phyloP scores from a whole-genome alignment of 2,329 filamentous ascomycete genomes.

The Monosporascus sp. region DNA sequence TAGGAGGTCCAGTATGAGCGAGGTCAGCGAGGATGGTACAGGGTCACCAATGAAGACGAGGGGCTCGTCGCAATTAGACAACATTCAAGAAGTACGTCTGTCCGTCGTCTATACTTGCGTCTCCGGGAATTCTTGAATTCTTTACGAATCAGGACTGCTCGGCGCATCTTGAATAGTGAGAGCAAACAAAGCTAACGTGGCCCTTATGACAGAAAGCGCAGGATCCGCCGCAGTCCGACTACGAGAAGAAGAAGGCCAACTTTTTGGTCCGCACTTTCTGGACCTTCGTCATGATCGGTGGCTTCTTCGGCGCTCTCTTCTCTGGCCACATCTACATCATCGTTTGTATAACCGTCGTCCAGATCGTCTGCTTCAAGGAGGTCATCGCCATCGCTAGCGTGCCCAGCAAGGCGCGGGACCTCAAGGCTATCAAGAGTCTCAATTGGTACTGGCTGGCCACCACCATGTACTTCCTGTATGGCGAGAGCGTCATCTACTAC shows the following conservation, averaged over 20 bases:
- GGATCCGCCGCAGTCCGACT: constrained; percentile 54
- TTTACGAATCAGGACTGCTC: neutral
- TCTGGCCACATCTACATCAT: constrained; percentile 98
- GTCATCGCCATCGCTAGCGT: constrained; percentile 97
- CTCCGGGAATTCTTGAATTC: too few species aligned
- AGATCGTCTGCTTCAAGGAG: constrained; percentile 98
- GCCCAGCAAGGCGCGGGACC: constrained; percentile 80
- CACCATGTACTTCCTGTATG: constrained; percentile 99
- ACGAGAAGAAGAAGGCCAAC: constrained; percentile 98
- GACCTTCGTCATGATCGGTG: constrained; percentile 94
- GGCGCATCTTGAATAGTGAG: neutral
- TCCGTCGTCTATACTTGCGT: neutral
- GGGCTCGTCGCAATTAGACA: constrained; percentile 26
- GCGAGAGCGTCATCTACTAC: constrained; percentile 98
- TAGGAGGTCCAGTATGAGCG: constrained; percentile 66
- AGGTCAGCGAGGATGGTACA: constrained; percentile 57
- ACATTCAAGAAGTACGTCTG: constrained; percentile 32
- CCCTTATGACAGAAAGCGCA: constrained; percentile 33
- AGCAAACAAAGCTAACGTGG: constrained; percentile 2
- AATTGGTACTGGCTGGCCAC: constrained; percentile 99
- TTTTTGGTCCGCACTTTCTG: constrained; percentile 96
- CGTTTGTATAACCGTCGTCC: constrained; percentile 82
- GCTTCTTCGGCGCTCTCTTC: constrained; percentile 89
- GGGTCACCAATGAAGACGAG: constrained; percentile 25
- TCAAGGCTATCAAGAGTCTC: constrained; percentile 90